Evolutionary conservation across 2,329 filamentous ascomycete genomes (phyloP).

Genomic region (Xylaria sp.): DNA sequence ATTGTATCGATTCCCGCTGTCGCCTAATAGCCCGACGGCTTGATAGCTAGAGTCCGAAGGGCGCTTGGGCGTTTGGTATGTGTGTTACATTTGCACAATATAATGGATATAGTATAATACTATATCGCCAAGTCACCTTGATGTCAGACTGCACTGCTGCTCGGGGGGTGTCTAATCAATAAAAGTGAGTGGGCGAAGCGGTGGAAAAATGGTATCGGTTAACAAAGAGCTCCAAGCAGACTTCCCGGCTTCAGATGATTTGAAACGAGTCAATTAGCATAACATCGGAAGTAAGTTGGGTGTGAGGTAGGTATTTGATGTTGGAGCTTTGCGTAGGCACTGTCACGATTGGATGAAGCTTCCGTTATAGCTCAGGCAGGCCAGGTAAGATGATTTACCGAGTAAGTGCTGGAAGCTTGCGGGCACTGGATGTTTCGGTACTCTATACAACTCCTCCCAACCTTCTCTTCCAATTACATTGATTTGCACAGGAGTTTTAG

Average conservation of each 20-base stretch:
- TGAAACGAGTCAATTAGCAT: background rate
- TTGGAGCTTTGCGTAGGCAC: background rate
- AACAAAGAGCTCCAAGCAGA: background rate
- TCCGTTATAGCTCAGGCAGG: background rate
- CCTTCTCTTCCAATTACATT: background rate
- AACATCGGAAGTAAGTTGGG: background rate
- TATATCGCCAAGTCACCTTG: background rate
- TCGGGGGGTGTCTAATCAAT: background rate
- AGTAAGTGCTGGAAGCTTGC: background rate
- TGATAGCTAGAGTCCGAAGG: background rate
- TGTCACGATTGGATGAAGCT: constrained; percentile 3
- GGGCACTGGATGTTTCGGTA: constrained; percentile 11
- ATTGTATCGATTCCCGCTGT: constrained; percentile 52
- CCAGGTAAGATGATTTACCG: background rate
- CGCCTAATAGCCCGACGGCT: background rate
- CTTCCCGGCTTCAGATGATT: background rate
- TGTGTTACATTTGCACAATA: constrained; percentile 20
- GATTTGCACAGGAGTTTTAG: no score
- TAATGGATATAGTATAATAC: background rate
- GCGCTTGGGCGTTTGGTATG: background rate
- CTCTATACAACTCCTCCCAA: background rate
- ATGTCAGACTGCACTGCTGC: background rate
- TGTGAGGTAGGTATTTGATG: background rate
- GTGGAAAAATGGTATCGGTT: background rate
- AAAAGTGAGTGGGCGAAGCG: constrained; percentile 3